These are phyloP conservation scores for Aspergillus pseudoterreus DNA, from an alignment of 2,329 filamentous ascomycete species.

Conservation along the genomic window DNA sequence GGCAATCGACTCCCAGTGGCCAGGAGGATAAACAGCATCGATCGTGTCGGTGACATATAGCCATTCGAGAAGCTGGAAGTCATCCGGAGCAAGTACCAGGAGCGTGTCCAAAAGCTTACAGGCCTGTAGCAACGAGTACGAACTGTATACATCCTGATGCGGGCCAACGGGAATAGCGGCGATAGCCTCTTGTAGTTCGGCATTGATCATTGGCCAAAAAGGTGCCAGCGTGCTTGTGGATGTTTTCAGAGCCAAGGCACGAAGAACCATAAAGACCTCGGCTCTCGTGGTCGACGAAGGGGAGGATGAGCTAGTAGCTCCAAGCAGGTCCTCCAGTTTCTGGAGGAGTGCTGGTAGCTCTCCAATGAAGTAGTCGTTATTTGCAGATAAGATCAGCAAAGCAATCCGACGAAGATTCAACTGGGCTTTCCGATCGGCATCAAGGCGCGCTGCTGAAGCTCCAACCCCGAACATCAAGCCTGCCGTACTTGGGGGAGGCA, in stretches of 20 bases:
- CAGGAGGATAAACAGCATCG: conserved; percentile 83
- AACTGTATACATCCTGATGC: conserved; percentile 72
- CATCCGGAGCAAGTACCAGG: conserved; percentile 82
- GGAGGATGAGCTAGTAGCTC: conserved; percentile 80
- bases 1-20: conserved; percentile 65
- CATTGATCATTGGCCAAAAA: conserved; percentile 86
- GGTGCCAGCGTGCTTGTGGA: conserved; percentile 75
- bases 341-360: conserved; percentile 72
- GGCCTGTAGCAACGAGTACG: conserved; percentile 75
- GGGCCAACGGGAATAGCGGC: conserved; percentile 68
- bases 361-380: conserved; percentile 73
- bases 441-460: conserved; percentile 85
- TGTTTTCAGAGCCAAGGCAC: conserved; percentile 75
- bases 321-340: conserved; percentile 80
- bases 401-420: conserved; percentile 81
- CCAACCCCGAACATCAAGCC: conserved; percentile 99
- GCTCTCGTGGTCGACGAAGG: conserved; percentile 85
- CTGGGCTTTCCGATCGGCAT: conserved; percentile 90
- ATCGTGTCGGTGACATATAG: conserved; percentile 96
- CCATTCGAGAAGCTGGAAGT: conserved; percentile 98
- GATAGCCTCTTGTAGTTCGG: conserved; percentile 76
- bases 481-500: conserved; percentile 82
- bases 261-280: conserved; percentile 84
- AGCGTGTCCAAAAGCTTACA: conserved; percentile 90
- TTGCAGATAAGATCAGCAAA: conserved; percentile 71